A percentile compares a stretch with the other conserved stretches of the same genome.
phyloP scores from a whole-genome alignment of 306 rosid species.

The Ammopiptanthus mongolicus region DNA sequence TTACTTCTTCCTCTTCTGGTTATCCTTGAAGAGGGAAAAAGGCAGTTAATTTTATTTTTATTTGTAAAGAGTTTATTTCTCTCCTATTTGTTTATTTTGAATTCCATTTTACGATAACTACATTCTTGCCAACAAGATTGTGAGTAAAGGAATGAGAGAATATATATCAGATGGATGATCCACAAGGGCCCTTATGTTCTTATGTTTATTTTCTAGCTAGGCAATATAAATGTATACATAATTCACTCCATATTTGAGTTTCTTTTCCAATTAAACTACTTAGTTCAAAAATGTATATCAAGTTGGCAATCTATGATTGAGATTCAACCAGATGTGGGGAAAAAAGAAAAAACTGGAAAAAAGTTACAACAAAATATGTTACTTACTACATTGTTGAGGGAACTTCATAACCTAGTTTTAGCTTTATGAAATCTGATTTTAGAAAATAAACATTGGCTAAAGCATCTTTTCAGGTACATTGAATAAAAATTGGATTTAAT shows the following conservation, averaged over 20 bases:
- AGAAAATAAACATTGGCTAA: not conserved
- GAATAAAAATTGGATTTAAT: too few species aligned
- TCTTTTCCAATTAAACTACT: conserved; percentile 12
- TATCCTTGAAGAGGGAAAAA: conserved; percentile 18
- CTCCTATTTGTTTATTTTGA: conserved; percentile 24
- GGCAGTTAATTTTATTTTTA: not conserved
- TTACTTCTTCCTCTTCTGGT: conserved; percentile 15
- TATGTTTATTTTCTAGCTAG: not conserved
- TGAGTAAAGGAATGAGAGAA: conserved; percentile 10
- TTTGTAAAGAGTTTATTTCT: not conserved
- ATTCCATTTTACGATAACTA: conserved; percentile 12
- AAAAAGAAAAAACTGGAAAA: not conserved
- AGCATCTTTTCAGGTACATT: conserved; percentile 5
- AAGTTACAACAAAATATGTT: not conserved
- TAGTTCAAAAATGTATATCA: not conserved
- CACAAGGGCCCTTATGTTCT: not conserved
- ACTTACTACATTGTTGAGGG: not conserved
- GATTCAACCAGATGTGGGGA: not conserved
- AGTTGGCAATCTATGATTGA: not conserved
- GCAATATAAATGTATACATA: not conserved
- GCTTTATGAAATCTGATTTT: conserved; percentile 7
- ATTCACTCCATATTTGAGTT: not conserved
- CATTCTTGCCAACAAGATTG: conserved; percentile 21
- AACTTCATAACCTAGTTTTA: conserved; percentile 17
- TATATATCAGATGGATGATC: conserved; percentile 9